Percentiles rank a stretch among this genome's conserved stretches.
Conservation (phyloP, 75 land plant species). For the Chamaecyparis obtusa region DNA sequence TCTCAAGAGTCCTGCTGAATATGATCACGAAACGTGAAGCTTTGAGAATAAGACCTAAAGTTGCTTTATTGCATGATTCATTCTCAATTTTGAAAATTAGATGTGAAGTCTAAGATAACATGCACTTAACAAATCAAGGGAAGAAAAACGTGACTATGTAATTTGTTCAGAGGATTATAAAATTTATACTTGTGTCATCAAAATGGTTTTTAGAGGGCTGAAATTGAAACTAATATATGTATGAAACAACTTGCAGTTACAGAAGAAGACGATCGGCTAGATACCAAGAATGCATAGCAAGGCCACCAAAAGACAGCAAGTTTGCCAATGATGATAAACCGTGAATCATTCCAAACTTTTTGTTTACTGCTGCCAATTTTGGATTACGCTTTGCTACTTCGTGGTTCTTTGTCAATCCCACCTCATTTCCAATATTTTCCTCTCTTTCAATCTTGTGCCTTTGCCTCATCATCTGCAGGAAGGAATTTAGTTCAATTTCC, state of each 20-base stretch:
- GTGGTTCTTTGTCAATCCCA: constrained; percentile 73
- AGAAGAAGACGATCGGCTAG: constrained; percentile 60
- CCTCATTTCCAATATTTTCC: constrained; percentile 70
- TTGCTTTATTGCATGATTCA: neutral
- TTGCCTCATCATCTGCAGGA: constrained; percentile 72
- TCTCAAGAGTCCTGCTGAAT: neutral
- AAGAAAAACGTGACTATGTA: neutral
- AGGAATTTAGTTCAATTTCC: neutral
- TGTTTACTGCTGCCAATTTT: constrained; percentile 80
- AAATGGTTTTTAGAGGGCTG: neutral
- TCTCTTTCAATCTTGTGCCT: constrained; percentile 93
- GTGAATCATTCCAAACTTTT: constrained; percentile 93
- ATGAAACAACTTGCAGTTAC: constrained; percentile 12
- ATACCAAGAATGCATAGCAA: constrained; percentile 94
- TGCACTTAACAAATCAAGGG: neutral
- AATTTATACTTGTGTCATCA: neutral
- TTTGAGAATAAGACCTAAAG: neutral
- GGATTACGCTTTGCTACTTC: constrained; percentile 80
- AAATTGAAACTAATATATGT: neutral
- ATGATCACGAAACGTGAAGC: neutral
- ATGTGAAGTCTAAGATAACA: neutral
- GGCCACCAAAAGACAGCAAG: constrained; percentile 73
- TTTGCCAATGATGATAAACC: constrained; percentile 90
- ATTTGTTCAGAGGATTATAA: neutral
- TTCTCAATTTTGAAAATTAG: neutral